Evolutionary conservation across 164 flowering plant species (phyloP).

Genomic region (Cinnamomum chago): DNA sequence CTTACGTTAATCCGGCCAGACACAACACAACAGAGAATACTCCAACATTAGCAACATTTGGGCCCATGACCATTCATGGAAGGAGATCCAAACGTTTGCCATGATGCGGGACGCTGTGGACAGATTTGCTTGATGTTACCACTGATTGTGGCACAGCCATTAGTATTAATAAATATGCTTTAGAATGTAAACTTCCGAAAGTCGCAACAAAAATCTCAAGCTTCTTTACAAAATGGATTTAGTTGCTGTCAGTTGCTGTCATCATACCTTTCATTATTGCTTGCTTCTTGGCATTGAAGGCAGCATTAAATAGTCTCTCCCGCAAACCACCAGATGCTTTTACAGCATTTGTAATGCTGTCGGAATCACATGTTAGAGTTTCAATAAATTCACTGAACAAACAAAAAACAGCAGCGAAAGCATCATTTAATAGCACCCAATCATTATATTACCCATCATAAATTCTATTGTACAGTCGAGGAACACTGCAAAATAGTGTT

Average conservation of each 20-base stretch:
- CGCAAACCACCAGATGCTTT: slow-evolving; percentile 72
- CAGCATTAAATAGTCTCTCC: slow-evolving; percentile 85
- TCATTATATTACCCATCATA: slow-evolving; percentile 49
- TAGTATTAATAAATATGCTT: not conserved
- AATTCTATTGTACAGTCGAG: slow-evolving; percentile 88
- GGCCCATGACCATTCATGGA: not conserved
- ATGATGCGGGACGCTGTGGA: not conserved
- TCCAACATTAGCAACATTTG: not conserved
- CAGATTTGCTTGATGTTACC: not conserved
- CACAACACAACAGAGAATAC: not conserved
- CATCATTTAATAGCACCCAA: slow-evolving; percentile 1
- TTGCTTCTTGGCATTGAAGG: slow-evolving; percentile 89
- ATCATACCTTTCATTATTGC: slow-evolving; percentile 72
- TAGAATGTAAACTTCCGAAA: not conserved
- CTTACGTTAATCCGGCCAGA: too few species aligned
- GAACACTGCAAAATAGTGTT: slow-evolving; percentile 91
- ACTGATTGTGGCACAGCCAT: not conserved
- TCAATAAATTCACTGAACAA: not conserved
- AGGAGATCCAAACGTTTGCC: not conserved
- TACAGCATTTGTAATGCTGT: slow-evolving; percentile 84
- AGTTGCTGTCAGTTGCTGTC: not conserved
- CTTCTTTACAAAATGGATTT: not conserved
- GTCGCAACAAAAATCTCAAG: not conserved
- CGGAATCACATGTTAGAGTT: slow-evolving; percentile 6
- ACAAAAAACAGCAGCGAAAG: slow-evolving; percentile 3